Conservation (phyloP, 2,329 filamentous ascomycete species). For the Dothideomycetes sp. region DNA sequence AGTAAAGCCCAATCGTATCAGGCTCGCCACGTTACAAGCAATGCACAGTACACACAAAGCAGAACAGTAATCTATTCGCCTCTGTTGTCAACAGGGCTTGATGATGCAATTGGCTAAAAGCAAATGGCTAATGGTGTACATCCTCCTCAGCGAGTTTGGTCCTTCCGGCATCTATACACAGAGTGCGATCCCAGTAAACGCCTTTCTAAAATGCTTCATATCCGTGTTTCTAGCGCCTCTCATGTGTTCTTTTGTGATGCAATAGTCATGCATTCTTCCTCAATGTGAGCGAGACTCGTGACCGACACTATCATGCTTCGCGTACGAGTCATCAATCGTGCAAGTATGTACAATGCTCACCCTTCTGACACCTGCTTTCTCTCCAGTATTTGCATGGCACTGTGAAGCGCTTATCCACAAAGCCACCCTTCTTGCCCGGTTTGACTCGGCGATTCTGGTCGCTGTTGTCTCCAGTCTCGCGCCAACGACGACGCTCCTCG, state of each 20-base stretch:
- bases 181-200: no score
- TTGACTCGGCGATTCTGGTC: slow-evolving; percentile 13
- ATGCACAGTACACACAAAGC: no score
- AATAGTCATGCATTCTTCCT: slow-evolving; percentile 6
- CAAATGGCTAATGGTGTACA: slow-evolving; percentile 1
- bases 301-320: background rate
- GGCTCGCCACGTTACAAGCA: no score
- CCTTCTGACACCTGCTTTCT: slow-evolving; percentile 46
- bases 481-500: slow-evolving; percentile 28
- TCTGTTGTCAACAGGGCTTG: no score
- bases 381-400: slow-evolving; percentile 44
- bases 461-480: slow-evolving; percentile 21
- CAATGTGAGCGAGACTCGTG: background rate
- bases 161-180: no score
- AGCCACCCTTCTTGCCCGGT: slow-evolving; percentile 16
- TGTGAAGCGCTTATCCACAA: slow-evolving; percentile 23
- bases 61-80: no score
- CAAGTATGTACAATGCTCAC: slow-evolving; percentile 36
- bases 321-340: slow-evolving; percentile 11
- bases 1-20: no score
- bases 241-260: background rate
- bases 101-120: slow-evolving; percentile 4
- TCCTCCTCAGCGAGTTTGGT: background rate
- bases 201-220: background rate
- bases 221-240: no score